phyloP scores from a whole-genome alignment of 805 yeast species.

The Pichia exigua region DNA sequence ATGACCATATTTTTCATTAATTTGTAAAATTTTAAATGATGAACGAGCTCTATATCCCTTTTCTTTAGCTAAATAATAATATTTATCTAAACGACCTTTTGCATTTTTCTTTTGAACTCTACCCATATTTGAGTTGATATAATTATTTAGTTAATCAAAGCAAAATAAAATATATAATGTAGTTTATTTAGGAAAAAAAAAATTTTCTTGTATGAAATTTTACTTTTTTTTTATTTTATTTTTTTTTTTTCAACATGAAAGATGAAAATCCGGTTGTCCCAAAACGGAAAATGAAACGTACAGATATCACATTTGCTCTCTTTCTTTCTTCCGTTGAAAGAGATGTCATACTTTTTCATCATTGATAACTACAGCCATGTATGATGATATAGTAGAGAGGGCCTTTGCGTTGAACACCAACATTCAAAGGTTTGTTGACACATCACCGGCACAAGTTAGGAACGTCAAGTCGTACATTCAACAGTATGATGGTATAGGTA shows the following conservation, averaged over 20 bases:
- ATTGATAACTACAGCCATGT: neutral
- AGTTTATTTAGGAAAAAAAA: neutral
- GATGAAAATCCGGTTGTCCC: neutral
- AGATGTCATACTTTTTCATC: no score
- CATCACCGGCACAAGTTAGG: neutral
- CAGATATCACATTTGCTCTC: no score
- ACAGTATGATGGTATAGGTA: neutral
- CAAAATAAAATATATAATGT: neutral
- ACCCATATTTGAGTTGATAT: slow-evolving; percentile 20
- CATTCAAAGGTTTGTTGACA: neutral
- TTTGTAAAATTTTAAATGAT: slow-evolving; percentile 88
- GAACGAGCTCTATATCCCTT: slow-evolving; percentile 99
- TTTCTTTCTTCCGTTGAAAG: no score
- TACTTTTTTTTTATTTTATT: neutral
- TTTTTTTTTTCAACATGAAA: neutral
- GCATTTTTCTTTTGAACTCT: slow-evolving; percentile 94
- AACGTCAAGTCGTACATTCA: neutral
- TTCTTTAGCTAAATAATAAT: slow-evolving; percentile 93
- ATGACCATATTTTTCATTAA: slow-evolving; percentile 94
- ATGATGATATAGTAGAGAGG: neutral
- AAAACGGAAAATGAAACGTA: neutral
- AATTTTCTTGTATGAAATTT: neutral
- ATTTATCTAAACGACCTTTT: slow-evolving; percentile 98
- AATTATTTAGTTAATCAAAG: neutral
- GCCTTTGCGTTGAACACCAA: neutral